phyloP scores from a whole-genome alignment of 2,329 filamentous ascomycete genomes.

The Myriangium duriaei region DNA sequence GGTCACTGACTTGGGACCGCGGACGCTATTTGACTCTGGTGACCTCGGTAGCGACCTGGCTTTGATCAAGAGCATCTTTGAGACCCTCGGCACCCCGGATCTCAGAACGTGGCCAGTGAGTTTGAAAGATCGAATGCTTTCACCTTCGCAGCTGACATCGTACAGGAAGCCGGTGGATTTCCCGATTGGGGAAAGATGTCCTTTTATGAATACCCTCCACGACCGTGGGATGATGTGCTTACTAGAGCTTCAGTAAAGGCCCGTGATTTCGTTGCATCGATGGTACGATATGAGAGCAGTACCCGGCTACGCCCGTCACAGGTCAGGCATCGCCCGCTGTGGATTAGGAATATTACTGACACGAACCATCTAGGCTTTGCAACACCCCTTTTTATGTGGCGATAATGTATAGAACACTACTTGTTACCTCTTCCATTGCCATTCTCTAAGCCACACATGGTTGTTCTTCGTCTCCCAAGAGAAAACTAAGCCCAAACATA shows the following conservation, averaged over 20 bases:
- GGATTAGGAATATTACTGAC: not conserved
- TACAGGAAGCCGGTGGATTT: conserved; percentile 50
- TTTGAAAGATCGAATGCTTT: conserved; percentile 8
- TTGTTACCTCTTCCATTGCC: no score
- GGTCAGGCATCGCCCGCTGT: not conserved
- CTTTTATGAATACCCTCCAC: conserved; percentile 61
- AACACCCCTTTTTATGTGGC: conserved; percentile 11
- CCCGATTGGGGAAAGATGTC: conserved; percentile 80
- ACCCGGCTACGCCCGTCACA: conserved; percentile 51
- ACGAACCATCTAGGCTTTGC: conserved; percentile 12
- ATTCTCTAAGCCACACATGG: no score
- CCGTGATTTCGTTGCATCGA: conserved; percentile 50
- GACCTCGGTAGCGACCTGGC: conserved; percentile 87
- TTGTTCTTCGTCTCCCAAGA: no score
- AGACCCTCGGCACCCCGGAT: conserved; percentile 77
- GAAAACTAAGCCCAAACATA: no score
- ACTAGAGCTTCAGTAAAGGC: conserved; percentile 46
- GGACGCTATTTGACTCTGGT: conserved; percentile 69
- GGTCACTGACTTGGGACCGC: conserved; percentile 42
- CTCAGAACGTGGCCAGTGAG: conserved; percentile 66
- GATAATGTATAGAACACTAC: not conserved
- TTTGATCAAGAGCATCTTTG: conserved; percentile 84
- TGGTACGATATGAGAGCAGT: conserved; percentile 63
- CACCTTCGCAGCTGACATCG: conserved; percentile 6
- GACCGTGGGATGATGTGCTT: conserved; percentile 58